phyloP scores from a whole-genome alignment of 1,284 basidiomycete genomes.

The Stygiomarasmius scandens region DNA sequence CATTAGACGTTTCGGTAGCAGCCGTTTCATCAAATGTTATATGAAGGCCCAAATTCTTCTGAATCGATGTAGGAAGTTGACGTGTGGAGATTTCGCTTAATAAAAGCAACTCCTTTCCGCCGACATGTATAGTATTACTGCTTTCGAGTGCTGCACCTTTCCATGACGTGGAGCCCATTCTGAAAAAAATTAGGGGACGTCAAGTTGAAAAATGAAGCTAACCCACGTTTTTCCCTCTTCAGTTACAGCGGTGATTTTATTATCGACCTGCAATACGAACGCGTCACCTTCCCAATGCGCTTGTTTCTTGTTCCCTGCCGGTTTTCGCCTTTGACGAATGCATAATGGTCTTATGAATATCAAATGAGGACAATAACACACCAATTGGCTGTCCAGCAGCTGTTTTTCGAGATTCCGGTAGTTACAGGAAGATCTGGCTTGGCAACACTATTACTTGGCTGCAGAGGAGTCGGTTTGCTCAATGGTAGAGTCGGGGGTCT shows the following conservation, averaged over 20 bases:
- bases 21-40: slow-evolving; percentile 7
- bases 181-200: slow-evolving; percentile 30
- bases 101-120: slow-evolving; percentile 65
- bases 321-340: slow-evolving; percentile 64
- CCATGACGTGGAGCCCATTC: slow-evolving; percentile 65
- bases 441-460: neutral
- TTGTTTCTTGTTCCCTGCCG: slow-evolving; percentile 72
- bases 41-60: neutral
- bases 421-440: neutral
- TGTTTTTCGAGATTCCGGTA: neutral
- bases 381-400: slow-evolving; percentile 74
- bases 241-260: slow-evolving; percentile 62
- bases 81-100: slow-evolving; percentile 50
- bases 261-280: slow-evolving; percentile 53
- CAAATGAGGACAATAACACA: slow-evolving; percentile 28
- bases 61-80: slow-evolving; percentile 46
- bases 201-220: neutral
- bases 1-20: neutral
- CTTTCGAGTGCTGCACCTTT: slow-evolving; percentile 54
- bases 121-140: slow-evolving; percentile 54
- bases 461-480: neutral
- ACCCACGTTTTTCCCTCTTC: slow-evolving; percentile 71
- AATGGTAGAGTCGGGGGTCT: neutral
- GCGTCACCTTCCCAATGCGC: slow-evolving; percentile 89
- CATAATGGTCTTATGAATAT: slow-evolving; percentile 12